phyloP scores from a whole-genome alignment of 352 stramenopile species.

The Phytopythium aichiense region DNA sequence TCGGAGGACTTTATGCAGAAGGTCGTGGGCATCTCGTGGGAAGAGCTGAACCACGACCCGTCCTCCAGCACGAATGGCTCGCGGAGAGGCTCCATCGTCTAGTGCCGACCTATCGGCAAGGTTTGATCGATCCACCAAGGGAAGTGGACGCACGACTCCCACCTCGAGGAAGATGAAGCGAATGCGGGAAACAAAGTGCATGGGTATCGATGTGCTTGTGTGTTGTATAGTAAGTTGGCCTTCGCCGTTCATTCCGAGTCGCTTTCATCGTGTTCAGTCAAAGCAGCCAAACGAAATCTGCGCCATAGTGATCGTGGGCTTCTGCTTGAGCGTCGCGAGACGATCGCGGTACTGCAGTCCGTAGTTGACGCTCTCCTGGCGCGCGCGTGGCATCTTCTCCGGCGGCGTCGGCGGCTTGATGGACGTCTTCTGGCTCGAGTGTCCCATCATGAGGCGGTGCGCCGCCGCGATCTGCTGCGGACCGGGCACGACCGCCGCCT shows the following conservation, averaged over 20 bases:
- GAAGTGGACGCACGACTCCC: neutral
- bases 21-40: conserved; percentile 55
- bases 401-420: conserved; percentile 72
- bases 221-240: conserved; percentile 5
- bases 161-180: neutral
- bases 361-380: conserved; percentile 63
- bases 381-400: conserved; percentile 31
- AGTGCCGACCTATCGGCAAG: neutral
- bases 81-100: conserved; percentile 29
- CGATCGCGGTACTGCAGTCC: conserved; percentile 77
- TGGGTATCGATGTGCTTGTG: neutral
- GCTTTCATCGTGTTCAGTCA: neutral
- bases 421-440: conserved; percentile 78
- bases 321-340: conserved; percentile 67
- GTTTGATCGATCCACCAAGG: neutral
- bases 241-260: neutral
- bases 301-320: conserved; percentile 69
- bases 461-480: conserved; percentile 74
- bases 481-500: conserved; percentile 50
- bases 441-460: conserved; percentile 77
- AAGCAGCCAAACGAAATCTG: conserved; percentile 70
- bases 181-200: neutral
- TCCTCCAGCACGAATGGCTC: conserved; percentile 22
- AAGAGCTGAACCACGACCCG: conserved; percentile 44
- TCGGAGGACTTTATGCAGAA: conserved; percentile 55